Percentiles rank a stretch among this genome's conserved stretches.
phyloP scores from a whole-genome alignment of 129 eudicot genomes.

The Solidago caesia region DNA sequence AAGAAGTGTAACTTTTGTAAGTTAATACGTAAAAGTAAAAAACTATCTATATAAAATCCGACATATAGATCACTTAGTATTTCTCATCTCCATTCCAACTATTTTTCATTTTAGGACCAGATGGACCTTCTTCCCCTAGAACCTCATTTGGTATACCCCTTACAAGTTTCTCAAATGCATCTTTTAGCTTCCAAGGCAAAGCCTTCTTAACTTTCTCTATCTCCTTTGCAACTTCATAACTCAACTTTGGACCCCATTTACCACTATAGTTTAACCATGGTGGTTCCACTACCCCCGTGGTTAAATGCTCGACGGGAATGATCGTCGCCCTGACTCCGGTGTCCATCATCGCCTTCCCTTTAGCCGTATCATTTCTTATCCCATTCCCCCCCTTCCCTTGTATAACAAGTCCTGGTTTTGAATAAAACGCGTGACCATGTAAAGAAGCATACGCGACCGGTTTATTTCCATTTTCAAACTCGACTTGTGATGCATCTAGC shows the following conservation, averaged over 20 bases:
- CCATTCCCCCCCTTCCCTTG: constrained; percentile 62
- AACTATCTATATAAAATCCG: not conserved
- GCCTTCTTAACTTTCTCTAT: constrained; percentile 47
- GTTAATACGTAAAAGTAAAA: not conserved
- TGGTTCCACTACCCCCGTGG: constrained; percentile 39
- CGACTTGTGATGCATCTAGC: constrained; percentile 42
- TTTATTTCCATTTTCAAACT: constrained; percentile 38
- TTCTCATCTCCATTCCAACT: constrained; percentile 60
- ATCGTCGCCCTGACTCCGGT: constrained; percentile 38
- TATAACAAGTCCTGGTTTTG: constrained; percentile 43
- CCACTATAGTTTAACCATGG: constrained; percentile 62
- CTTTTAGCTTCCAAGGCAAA: constrained; percentile 51
- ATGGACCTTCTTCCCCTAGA: constrained; percentile 41
- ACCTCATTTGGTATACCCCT: constrained; percentile 36
- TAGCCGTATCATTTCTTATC: constrained; percentile 57
- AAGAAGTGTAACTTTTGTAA: too few species aligned
- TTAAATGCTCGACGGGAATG: constrained; percentile 44
- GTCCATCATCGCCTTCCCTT: constrained; percentile 54
- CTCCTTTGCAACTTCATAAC: constrained; percentile 52
- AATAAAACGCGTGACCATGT: constrained; percentile 47
- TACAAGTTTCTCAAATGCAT: constrained; percentile 28
- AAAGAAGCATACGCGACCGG: constrained; percentile 44
- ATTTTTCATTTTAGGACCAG: constrained; percentile 40
- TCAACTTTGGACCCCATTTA: constrained; percentile 80
- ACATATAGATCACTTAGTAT: constrained; percentile 22